Base-by-base conservation (phyloP, 257 asterid genomes). In the Nicotiana obtusifolia region DNA sequence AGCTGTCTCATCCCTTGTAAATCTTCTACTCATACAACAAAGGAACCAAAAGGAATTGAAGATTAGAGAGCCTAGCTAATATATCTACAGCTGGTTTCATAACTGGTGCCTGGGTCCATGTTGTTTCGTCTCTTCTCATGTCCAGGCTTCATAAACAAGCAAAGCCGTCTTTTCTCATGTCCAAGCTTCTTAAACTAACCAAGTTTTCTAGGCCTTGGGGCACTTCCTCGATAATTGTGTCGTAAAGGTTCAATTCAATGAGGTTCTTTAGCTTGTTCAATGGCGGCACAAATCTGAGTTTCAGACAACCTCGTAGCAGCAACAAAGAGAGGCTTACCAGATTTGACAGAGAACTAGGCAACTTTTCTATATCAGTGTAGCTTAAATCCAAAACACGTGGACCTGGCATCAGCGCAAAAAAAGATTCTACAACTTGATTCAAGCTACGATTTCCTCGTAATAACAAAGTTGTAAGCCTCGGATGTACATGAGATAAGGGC, bases 241-340 rank as follows among this genome's bases (percentile, higher is more conserved):
- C 1, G 0, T 20, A 24, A 28, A 84, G 81, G 71, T 71, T 66
- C 69, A 84, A 28, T 30, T 61, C 35, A 53, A 53, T 49, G 83
- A 83, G 67, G 28, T 16, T 49, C 37, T 24, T 83, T 54, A 83
- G 81, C 67, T 83, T 80, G 57, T 76, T 64, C 33, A 83, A 31
- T 10, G 81, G 47, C n/a, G 83, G 83, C 10, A 83, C 61, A 2
- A 5, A 80, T 69, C 15, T 16, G 10, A 83, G 83, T 5, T 15
- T 3, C 5, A 0, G 0, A 53, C 86, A 83, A 14, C 15, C 1
- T 49, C n/a, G 30, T 41, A 83, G 66, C 67, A 82, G 3, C 14
- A 83, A 59, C 16, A 71, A 64, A 59, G 49, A 68, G 67, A 83
- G 81, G 61, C 44, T 80, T 80, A 4, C 83, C 49, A 80, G 35